Evolutionary conservation across 176 grass and related monocot genomes (phyloP).

Genomic region (Pontederia paniculata): DNA sequence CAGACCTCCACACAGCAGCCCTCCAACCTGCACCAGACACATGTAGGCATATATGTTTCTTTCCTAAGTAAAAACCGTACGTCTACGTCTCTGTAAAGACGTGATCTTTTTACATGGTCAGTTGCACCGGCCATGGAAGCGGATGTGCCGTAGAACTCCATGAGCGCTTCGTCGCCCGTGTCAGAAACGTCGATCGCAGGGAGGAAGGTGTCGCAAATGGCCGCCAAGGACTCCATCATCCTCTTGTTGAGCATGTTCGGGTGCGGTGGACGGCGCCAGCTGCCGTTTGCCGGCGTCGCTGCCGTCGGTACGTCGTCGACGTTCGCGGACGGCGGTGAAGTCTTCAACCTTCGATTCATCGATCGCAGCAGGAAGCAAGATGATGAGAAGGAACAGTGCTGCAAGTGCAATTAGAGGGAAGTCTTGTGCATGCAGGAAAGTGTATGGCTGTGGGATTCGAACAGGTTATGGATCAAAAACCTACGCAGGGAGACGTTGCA

Average conservation of each 20-base stretch:
- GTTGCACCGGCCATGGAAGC: conserved; percentile 30
- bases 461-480: no score
- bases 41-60: neutral
- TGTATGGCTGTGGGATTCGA: no score
- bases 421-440: no score
- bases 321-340: no score
- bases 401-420: no score
- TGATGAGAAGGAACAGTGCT: no score
- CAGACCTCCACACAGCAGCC: neutral
- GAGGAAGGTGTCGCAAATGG: conserved; percentile 27
- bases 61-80: no score
- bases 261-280: neutral
- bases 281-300: no score
- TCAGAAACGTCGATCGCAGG: conserved; percentile 6
- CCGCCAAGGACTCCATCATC: conserved; percentile 27
- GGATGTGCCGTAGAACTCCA: conserved; percentile 22
- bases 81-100: neutral
- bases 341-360: no score
- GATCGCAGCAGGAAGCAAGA: no score
- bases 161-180: neutral
- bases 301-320: no score
- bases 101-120: conserved; percentile 17
- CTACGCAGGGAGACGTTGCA: no score
- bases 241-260: neutral
- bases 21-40: conserved; percentile 1